Evolutionary conservation across 495 filamentous ascomycete genomes (phyloP).

Genomic region (Saxispiralis lemnorum): DNA sequence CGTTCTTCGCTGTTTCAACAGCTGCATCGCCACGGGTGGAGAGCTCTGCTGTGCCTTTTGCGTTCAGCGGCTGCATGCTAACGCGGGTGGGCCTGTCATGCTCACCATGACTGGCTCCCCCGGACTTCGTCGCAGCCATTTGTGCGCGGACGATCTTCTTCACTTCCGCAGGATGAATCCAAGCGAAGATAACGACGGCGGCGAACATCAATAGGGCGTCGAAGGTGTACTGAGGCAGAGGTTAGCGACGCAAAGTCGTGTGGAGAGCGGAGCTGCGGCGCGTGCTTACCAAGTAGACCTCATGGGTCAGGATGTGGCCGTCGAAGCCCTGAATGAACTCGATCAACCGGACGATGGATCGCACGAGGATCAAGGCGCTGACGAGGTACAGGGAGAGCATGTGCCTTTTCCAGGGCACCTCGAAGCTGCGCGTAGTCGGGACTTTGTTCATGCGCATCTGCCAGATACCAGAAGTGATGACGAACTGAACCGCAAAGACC

Average conservation of each 20-base stretch:
- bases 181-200: conserved; percentile 5
- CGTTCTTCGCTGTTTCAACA: too few relatives aligned
- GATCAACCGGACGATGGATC: conserved; percentile 28
- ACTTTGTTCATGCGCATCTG: conserved; percentile 2
- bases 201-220: conserved; percentile 9
- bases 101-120: too few relatives aligned
- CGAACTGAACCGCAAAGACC: conserved; percentile 1
- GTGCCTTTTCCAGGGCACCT: conserved; percentile 16
- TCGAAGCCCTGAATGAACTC: conserved; percentile 21
- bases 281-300: conserved; percentile 8
- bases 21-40: too few relatives aligned
- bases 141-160: background rate
- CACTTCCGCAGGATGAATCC: conserved; percentile 10
- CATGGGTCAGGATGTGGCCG: conserved; percentile 14
- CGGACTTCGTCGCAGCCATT: too few relatives aligned
- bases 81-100: too few relatives aligned
- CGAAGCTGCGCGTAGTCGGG: conserved; percentile 3
- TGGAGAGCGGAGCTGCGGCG: too few relatives aligned
- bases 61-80: too few relatives aligned
- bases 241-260: too few relatives aligned
- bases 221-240: conserved; percentile 8
- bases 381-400: conserved; percentile 28
- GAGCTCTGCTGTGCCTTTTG: too few relatives aligned
- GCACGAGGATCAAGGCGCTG: conserved; percentile 25
- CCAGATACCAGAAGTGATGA: conserved; percentile 11